phyloP scores from a whole-genome alignment of 2,329 filamentous ascomycete genomes.

The Penicillium sp. region DNA sequence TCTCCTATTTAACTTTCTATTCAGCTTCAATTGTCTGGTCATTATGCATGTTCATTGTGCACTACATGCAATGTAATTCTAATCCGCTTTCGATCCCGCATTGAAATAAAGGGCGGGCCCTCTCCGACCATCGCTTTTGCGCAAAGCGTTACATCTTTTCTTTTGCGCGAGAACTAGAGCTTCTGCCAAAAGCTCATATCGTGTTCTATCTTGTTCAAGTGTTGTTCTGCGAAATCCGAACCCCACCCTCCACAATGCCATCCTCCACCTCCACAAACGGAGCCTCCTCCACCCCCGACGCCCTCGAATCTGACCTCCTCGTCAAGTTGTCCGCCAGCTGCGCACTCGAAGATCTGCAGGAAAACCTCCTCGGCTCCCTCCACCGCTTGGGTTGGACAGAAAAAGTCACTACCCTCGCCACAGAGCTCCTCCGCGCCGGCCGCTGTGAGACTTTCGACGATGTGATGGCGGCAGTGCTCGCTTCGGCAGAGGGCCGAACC shows the following conservation, averaged over 20 bases:
- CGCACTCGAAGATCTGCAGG: slow-evolving; percentile 56
- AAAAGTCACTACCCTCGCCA: slow-evolving; percentile 53
- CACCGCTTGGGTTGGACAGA: slow-evolving; percentile 60
- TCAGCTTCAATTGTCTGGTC: slow-evolving; percentile 3
- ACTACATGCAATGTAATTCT: slow-evolving; percentile 12
- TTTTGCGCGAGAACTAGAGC: slow-evolving; percentile 2
- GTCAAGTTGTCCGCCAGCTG: slow-evolving; percentile 48
- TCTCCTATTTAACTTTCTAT: not conserved
- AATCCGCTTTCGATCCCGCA: slow-evolving; percentile 6
- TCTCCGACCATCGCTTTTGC: slow-evolving; percentile 4
- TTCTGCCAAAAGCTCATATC: not conserved
- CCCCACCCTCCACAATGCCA: slow-evolving; percentile 14
- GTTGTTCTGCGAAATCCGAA: not conserved
- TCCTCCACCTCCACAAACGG: slow-evolving; percentile 22
- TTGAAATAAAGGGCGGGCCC: slow-evolving; percentile 10
- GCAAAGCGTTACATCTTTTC: not conserved
- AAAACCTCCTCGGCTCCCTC: slow-evolving; percentile 53
- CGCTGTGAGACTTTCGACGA: slow-evolving; percentile 58
- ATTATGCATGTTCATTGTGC: not conserved
- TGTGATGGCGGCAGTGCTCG: slow-evolving; percentile 53
- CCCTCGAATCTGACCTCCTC: slow-evolving; percentile 40
- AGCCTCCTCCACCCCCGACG: slow-evolving; percentile 37
- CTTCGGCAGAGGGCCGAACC: slow-evolving; percentile 40
- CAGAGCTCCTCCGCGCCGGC: slow-evolving; percentile 56
- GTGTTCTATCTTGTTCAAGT: not conserved